These are phyloP conservation scores for Sequoia sempervirens DNA, from an alignment of 75 land plant genomes.

Conservation along the genomic window DNA sequence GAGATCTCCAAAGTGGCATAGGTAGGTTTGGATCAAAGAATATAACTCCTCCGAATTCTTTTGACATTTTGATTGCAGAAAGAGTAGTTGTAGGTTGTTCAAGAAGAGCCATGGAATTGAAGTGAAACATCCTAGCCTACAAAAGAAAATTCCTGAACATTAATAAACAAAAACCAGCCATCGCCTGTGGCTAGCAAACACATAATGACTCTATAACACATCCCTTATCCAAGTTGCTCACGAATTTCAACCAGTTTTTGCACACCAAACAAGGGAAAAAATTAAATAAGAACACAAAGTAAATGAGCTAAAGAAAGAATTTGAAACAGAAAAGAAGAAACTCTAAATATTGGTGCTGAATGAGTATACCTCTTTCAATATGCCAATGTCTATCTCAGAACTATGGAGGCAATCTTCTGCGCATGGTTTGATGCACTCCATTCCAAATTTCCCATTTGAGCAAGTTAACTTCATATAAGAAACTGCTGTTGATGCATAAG, in stretches of 20 bases:
- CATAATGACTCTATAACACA: not conserved
- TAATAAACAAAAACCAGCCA: not conserved
- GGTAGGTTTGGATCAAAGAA: slow-evolving; percentile 89
- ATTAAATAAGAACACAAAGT: not conserved
- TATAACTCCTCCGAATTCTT: slow-evolving; percentile 50
- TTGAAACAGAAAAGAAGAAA: not conserved
- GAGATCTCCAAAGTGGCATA: slow-evolving; percentile 81
- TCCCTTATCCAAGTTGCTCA: not conserved
- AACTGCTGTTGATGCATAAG: slow-evolving; percentile 40
- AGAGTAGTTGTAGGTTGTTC: slow-evolving; percentile 49
- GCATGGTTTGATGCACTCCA: slow-evolving; percentile 46
- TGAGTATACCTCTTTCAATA: slow-evolving; percentile 77
- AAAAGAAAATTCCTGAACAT: not conserved
- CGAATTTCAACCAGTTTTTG: not conserved
- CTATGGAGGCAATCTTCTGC: slow-evolving; percentile 61
- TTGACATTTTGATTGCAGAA: slow-evolving; percentile 53
- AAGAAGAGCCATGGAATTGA: slow-evolving; percentile 76
- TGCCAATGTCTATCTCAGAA: slow-evolving; percentile 57
- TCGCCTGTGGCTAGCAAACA: not conserved
- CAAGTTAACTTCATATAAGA: slow-evolving; percentile 45
- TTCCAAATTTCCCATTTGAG: slow-evolving; percentile 44
- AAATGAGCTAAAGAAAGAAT: not conserved
- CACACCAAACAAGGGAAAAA: not conserved
- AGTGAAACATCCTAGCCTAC: slow-evolving; percentile 84
- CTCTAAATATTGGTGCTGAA: not conserved